Evolutionary conservation across 2,329 filamentous ascomycete species (phyloP).

Genomic region (Fonsecaea erecta): DNA sequence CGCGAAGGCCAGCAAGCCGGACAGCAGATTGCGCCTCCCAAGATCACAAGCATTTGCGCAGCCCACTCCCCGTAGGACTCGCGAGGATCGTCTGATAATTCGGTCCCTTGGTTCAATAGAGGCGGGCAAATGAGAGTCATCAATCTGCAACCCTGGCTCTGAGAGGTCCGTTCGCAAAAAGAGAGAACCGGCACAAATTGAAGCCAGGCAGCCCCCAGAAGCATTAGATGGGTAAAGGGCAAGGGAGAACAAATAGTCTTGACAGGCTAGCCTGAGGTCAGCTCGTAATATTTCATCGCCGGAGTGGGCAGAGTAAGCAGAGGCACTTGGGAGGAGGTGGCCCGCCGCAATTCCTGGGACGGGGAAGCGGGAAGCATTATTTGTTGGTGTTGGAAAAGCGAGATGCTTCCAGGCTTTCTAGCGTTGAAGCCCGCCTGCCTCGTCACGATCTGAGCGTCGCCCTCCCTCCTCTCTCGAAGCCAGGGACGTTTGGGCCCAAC

Average conservation of each 20-base stretch:
- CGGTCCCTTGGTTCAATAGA: slow-evolving; percentile 26
- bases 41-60: slow-evolving; percentile 33
- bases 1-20: slow-evolving; percentile 26
- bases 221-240: slow-evolving; percentile 24
- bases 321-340: slow-evolving; percentile 26
- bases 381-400: slow-evolving; percentile 28
- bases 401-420: slow-evolving; percentile 35
- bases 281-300: slow-evolving; percentile 34
- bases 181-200: slow-evolving; percentile 19
- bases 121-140: slow-evolving; percentile 36
- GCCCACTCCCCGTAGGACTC: slow-evolving; percentile 24
- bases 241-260: slow-evolving; percentile 28
- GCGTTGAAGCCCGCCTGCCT: slow-evolving; percentile 25
- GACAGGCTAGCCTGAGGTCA: slow-evolving; percentile 31
- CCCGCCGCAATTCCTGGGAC: slow-evolving; percentile 32
- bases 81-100: slow-evolving; percentile 31
- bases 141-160: slow-evolving; percentile 27
- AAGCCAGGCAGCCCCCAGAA: slow-evolving; percentile 27
- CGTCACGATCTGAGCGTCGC: slow-evolving; percentile 34
- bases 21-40: slow-evolving; percentile 34
- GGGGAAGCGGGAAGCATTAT: slow-evolving; percentile 33
- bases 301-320: slow-evolving; percentile 29
- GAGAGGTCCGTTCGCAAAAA: slow-evolving; percentile 33
- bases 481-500: slow-evolving; percentile 31
- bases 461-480: slow-evolving; percentile 3